Percentiles rank a stretch among this genome's conserved stretches.
These are phyloP conservation scores for Fusarium torulosum DNA, from an alignment of 2,329 filamentous ascomycete genomes.

Conservation along the genomic window DNA sequence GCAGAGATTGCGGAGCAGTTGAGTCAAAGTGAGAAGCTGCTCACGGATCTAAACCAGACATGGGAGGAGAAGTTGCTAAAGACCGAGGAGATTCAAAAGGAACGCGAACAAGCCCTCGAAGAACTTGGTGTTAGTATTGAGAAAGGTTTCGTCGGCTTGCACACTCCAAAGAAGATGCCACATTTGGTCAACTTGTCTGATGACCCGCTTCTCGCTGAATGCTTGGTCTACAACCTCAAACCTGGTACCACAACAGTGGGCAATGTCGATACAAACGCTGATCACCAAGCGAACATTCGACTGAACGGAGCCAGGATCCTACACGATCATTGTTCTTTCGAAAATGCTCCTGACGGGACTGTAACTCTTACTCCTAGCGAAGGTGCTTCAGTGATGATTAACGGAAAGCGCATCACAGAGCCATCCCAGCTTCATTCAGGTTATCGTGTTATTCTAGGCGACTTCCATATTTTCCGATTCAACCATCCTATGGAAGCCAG, in stretches of 20 bases:
- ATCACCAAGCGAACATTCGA: slow-evolving; percentile 84
- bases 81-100: slow-evolving; percentile 97
- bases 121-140: slow-evolving; percentile 99
- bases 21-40: slow-evolving; percentile 94
- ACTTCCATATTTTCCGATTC: slow-evolving; percentile 99
- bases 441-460: slow-evolving; percentile 93
- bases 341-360: slow-evolving; percentile 86
- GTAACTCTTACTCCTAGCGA: slow-evolving; percentile 92
- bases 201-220: slow-evolving; percentile 92
- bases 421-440: slow-evolving; percentile 89
- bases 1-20: slow-evolving; percentile 98
- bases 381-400: slow-evolving; percentile 98
- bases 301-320: slow-evolving; percentile 94
- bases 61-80: slow-evolving; percentile 97
- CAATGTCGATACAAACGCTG: slow-evolving; percentile 86
- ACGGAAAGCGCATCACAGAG: slow-evolving; percentile 89
- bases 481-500: slow-evolving; percentile 97
- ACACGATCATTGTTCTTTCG: slow-evolving; percentile 92
- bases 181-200: slow-evolving; percentile 98
- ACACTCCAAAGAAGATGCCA: slow-evolving; percentile 98
- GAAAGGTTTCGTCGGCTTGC: slow-evolving; percentile 95
- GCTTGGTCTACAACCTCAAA: slow-evolving; percentile 97
- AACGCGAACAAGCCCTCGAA: slow-evolving; percentile 93
- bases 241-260: slow-evolving; percentile 94
- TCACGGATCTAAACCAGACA: slow-evolving; percentile 96